Base-by-base conservation (phyloP, 352 stramenopile species). In the Phytophthora pseudosyringae region DNA sequence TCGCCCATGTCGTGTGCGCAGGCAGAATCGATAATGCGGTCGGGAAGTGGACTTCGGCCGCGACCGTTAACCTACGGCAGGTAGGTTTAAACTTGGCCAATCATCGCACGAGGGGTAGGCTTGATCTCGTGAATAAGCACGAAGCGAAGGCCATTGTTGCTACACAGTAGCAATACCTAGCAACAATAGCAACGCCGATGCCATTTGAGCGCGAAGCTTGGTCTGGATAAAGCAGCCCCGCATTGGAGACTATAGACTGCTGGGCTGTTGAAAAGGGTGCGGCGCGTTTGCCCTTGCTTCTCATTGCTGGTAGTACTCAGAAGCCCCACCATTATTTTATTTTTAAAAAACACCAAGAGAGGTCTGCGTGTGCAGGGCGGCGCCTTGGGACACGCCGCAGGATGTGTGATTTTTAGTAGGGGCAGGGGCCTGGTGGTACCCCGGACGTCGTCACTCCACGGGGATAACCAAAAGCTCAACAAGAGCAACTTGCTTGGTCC, bases 391-490 rank as follows among this genome's bases (percentile, higher is more conserved):
- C 62, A 70, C 9, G 40, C 39, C 25, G 38, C n/a, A 58, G 35
- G 48, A 67, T 65, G 48, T 58, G 61, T 71, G 63, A 67, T 21
- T 21, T 2, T 21, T n/a, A n/a, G n/a, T 63, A 71, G 56, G 48
- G 55, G 15, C 40, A 65, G 62, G 53, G 31, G 31, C 16, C n/a
- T 43, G 11, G 63, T 59, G 63, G 57, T 71, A 71, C 63, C n/a
- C n/a, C 48, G 33, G 21, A 16, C 41, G 57, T 71, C 64, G 57
- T 61, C 48, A 43, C 21, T 21, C 35, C 56, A 54, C 60, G 8
- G 40, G 33, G 29, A 41, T 55, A 48, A 51, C 47, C 58, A 60
- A 58, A 45, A 55, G 47, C 16, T 64, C 53, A 43, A 58, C 54
- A 59, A 50, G 46, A 26, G 38, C 49, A 67, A 43, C 25, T 67